Evolutionary conservation across 768 basidiomycete genomes (phyloP).

Genomic region (Ramaria sp.): DNA sequence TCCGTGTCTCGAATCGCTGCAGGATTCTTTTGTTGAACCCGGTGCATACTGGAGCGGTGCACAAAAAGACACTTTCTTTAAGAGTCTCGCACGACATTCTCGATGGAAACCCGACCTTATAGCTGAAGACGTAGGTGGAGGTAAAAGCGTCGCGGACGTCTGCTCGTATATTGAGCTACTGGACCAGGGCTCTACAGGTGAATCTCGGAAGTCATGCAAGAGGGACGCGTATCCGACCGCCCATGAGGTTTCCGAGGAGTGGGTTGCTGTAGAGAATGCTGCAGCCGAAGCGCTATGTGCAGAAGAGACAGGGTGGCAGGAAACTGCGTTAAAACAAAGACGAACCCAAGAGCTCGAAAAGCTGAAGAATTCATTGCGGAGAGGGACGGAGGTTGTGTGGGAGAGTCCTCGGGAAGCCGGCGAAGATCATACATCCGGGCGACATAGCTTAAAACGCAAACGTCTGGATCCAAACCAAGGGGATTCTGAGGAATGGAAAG

Average conservation of each 20-base stretch:
- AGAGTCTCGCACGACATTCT: conserved; percentile 3
- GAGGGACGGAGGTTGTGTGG: not conserved
- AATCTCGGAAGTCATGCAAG: not conserved
- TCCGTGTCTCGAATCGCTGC: not conserved
- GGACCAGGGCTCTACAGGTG: not conserved
- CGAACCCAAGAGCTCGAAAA: not conserved
- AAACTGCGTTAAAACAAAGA: not conserved
- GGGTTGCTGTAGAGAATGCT: not conserved
- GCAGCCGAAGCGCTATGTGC: not conserved
- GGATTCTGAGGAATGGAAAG: not conserved
- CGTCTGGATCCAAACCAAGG: not conserved
- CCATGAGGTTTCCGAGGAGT: conserved; percentile 5
- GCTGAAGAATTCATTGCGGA: not conserved
- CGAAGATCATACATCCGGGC: not conserved
- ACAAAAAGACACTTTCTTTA: conserved; percentile 1
- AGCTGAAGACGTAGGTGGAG: conserved; percentile 2
- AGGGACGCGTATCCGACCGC: not conserved
- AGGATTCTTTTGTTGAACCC: not conserved
- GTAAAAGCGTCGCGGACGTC: conserved; percentile 1
- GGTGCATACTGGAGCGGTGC: not conserved
- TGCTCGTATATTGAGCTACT: conserved; percentile 4
- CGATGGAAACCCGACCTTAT: conserved; percentile 9
- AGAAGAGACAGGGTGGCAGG: not conserved
- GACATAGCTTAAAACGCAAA: too few relatives aligned
- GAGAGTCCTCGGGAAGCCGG: not conserved